A percentile compares a stretch with the other conserved stretches of the same genome.
Conservation (phyloP, 202 grass and related monocot species). For the Carex sylvatica region DNA sequence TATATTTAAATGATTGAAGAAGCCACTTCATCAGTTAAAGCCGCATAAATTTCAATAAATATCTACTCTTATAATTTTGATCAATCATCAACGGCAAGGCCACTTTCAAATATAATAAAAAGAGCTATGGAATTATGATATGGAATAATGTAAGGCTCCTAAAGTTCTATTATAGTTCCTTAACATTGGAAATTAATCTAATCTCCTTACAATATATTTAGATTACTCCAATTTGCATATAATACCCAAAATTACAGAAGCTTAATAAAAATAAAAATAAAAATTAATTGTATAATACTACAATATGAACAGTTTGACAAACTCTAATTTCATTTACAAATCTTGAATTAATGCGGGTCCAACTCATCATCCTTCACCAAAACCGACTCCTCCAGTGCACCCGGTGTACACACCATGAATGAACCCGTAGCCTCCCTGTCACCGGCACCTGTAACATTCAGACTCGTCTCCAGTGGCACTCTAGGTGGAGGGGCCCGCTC, state of each 20-base stretch:
- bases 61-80: background rate
- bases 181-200: background rate
- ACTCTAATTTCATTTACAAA: background rate
- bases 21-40: background rate
- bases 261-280: background rate
- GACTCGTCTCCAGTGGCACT: constrained; percentile 36
- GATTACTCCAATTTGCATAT: background rate
- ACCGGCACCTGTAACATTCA: constrained; percentile 33
- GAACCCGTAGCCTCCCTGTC: constrained; percentile 28
- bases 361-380: constrained; percentile 14
- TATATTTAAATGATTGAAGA: background rate
- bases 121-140: too few relatives aligned
- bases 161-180: too few relatives aligned
- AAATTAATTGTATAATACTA: background rate
- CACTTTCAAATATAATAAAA: too few relatives aligned
- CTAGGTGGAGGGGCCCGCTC: constrained; percentile 81
- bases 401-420: constrained; percentile 35
- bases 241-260: background rate
- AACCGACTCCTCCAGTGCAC: constrained; percentile 23
- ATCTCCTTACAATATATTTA: background rate
- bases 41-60: background rate
- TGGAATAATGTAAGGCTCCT: too few relatives aligned
- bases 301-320: background rate
- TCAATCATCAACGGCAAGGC: background rate
- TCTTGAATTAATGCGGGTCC: background rate